Base-by-base conservation (phyloP, 2,329 filamentous ascomycete species). In the Fusarium chaquense region DNA sequence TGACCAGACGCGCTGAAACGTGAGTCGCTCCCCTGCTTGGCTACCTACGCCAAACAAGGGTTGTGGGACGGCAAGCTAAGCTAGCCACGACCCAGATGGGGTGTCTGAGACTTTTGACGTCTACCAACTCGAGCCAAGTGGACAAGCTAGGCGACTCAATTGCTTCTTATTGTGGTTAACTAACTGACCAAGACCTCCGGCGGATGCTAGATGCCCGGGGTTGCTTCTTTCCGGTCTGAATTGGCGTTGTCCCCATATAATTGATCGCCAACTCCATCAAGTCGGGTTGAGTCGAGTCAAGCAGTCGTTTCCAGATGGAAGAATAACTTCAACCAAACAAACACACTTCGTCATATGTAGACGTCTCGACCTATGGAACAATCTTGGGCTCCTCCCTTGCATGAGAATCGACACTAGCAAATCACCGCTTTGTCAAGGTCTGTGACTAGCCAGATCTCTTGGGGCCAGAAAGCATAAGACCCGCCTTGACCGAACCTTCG, bases 1-100 rank as follows among this genome's bases (percentile, higher is more conserved):
- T 66, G 52, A 46, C 68, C 61, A 64, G 62, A 61, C 71, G 73
- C 72, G 72, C 73, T 75, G 73, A 75, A 75, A 75, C 73, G 72
- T 74, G 73, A 75, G 73, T 75, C 70, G 69, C 70, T 73, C 66
- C 71, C 73, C 62, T 75, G 73, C 66, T 53, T 69, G 68, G 70
- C 58, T 51, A 57, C 40, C 67, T 61, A 69, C 73, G 45, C 61
- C 69, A 59, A 54, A 54, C 55, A 60, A 70, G 65, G 69, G 58
- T 47, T 41, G 62, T 70, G 59, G 58, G 52, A 56, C 63, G 28
- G 38, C 43, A 33, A 53, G 43, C 30, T 46, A 53, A 54, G 63
- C 67, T 70, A 63, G 35, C 30, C 56, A 44, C 44, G 18, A 54
- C 44, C 55, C 57, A 44, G 59, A 46, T 57, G 58, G 58, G 59